A percentile compares a stretch with the other conserved stretches of the same genome.
phyloP scores from a whole-genome alignment of 345 rosid genomes.

The Heritiera fomes region DNA sequence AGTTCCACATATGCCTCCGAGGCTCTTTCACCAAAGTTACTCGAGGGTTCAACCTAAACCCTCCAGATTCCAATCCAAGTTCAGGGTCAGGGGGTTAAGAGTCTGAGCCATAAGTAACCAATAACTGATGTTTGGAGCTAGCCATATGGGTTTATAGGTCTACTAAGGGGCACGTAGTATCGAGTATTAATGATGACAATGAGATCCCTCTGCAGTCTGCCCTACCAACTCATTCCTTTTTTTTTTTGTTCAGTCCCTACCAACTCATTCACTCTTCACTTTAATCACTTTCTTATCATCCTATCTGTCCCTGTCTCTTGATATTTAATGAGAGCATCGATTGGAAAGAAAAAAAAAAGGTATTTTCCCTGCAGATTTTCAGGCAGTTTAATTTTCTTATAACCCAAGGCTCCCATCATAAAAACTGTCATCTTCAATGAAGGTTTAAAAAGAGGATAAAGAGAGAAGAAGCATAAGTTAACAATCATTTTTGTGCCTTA shows the following conservation, averaged over 20 bases:
- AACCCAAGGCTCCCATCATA: background rate
- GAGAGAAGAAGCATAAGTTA: background rate
- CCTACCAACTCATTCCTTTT: slow-evolving; percentile 32
- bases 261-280: slow-evolving; percentile 30
- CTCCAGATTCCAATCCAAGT: too few relatives aligned
- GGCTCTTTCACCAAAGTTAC: too few relatives aligned
- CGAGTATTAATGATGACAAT: slow-evolving; percentile 43
- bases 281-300: slow-evolving; percentile 12
- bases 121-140: background rate
- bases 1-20: too few relatives aligned
- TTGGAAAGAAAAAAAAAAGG: background rate
- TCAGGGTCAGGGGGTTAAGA: background rate
- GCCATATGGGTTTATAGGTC: background rate
- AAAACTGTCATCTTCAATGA: background rate
- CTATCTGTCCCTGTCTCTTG: background rate
- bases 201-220: slow-evolving; percentile 28
- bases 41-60: too few relatives aligned
- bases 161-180: slow-evolving; percentile 27
- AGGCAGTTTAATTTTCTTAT: background rate
- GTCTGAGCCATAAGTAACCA: background rate
- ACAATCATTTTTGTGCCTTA: background rate
- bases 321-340: slow-evolving; percentile 7
- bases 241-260: slow-evolving; percentile 21
- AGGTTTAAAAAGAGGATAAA: background rate
- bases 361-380: background rate